These are phyloP conservation scores for Arabis hirsuta DNA, from an alignment of 345 rosid species.

Conservation along the genomic window DNA sequence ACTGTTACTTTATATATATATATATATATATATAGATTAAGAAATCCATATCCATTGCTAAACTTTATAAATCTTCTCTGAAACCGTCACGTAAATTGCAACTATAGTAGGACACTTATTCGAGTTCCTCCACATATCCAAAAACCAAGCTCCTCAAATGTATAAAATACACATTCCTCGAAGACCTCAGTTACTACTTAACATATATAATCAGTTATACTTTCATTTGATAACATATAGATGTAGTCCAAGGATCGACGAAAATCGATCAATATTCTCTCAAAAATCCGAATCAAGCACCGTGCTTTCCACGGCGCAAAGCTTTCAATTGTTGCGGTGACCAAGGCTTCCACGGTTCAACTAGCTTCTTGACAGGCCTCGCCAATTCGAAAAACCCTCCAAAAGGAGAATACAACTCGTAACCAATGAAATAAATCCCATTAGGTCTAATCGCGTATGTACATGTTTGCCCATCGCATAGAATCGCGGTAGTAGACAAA, in stretches of 20 bases:
- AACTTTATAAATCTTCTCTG: not conserved
- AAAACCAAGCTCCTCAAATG: not conserved
- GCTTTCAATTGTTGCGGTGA: constrained; percentile 33
- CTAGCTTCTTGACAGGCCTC: constrained; percentile 37
- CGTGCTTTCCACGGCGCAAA: constrained; percentile 3
- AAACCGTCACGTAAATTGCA: not conserved
- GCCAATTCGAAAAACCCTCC: constrained; percentile 26
- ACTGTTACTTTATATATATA: too few relatives aligned
- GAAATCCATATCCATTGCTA: not conserved
- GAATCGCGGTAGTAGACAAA: constrained; percentile 35
- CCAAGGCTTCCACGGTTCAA: constrained; percentile 43
- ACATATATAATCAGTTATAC: not conserved
- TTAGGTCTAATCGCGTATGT: constrained; percentile 32
- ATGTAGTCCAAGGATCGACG: constrained; percentile 6
- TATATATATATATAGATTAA: not conserved
- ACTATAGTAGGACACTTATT: constrained; percentile 2
- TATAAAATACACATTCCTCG: not conserved
- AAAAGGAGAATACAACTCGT: constrained; percentile 42
- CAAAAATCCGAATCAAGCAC: not conserved
- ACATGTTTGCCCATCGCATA: constrained; percentile 32
- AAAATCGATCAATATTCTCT: not conserved
- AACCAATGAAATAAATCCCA: constrained; percentile 41
- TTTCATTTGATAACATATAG: not conserved
- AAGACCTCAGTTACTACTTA: not conserved
- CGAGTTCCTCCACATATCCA: not conserved